Base-by-base conservation (phyloP, 2,329 filamentous ascomycete genomes). In the Colletotrichum neosansevieriae region DNA sequence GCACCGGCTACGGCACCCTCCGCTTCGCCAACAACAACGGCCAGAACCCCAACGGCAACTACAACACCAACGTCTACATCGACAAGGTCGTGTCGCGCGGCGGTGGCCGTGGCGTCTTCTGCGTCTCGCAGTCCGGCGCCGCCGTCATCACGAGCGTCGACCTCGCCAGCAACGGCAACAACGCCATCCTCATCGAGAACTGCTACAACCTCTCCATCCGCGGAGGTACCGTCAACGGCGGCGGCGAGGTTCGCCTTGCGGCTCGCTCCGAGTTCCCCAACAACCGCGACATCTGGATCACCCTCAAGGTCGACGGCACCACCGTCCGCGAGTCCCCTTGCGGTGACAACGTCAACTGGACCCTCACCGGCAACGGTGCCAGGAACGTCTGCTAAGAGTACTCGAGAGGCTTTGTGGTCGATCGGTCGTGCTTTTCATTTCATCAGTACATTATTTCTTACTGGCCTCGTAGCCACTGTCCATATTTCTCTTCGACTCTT, bases 1-100 rank as follows among this genome's bases (percentile, higher is more conserved):
- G 84, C 0, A 86, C 78, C 1, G 86, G 86, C 0, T 89, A 89
- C 69, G 86, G 82, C 0, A 88, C 86, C 0, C 77, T 89, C 15
- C 84, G 86, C 2, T 83, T 88, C 71, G 86, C 86, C 49, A 88
- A 89, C 76, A 80, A 84, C 62, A 88, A 88, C 71, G 86, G 86
- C 1, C 79, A 82, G 69, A 77, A 78, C 4, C n/a, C 79, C 32
- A 79, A 83, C 71, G 85, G 85, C 6, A 77, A 75, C 68, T 88
- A 88, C 76, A 75, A 74, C 56, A 84, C 84, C 21, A 88, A 88
- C 72, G 79, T 88, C 54, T 84, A 76, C 56, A 70, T 89, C 64
- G 83, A 88, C 75, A 81, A 78, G 63, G 85, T 89, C 6, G 79
- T 85, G 32, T 87, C 86, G 0, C 83, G 86, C 6, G 86, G 86